Conservation (phyloP, 192 early-diverging fungal genomes). For the Coemansia sp. region DNA sequence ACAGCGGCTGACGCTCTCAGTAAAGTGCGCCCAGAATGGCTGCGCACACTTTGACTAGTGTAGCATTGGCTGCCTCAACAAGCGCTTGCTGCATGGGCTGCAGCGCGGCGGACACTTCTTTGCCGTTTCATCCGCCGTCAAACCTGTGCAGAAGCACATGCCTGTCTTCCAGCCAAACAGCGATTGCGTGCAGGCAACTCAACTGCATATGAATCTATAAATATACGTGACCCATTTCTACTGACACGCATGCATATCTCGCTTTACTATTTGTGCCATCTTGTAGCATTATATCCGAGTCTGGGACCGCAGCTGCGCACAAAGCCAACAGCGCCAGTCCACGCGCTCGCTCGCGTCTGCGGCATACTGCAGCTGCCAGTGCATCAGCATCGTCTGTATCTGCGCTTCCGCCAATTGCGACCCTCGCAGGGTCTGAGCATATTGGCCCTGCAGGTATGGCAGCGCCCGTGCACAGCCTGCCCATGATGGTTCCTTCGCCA, state of each 20-base stretch:
- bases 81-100: not conserved
- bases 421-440: conserved; percentile 9
- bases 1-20: not conserved
- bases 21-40: not conserved
- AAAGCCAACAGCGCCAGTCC: conserved; percentile 12
- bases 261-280: not conserved
- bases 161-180: not conserved
- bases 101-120: not conserved
- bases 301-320: conserved; percentile 12
- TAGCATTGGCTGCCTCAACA: not conserved
- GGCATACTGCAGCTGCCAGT: not conserved
- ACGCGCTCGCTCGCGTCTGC: conserved; percentile 13
- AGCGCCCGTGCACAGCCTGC: conserved; percentile 9
- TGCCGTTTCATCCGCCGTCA: conserved; percentile 1
- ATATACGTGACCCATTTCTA: conserved; percentile 10
- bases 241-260: conserved; percentile 5
- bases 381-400: conserved; percentile 1
- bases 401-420: conserved; percentile 35
- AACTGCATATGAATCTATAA: conserved; percentile 3
- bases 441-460: not conserved
- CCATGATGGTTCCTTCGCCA: conserved; percentile 6
- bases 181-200: conserved; percentile 15
- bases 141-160: not conserved
- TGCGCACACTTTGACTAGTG: not conserved
- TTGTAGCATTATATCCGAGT: conserved; percentile 46